These are phyloP conservation scores for Haberlea rhodopensis DNA, from an alignment of 257 asterid species.

Conservation along the genomic window DNA sequence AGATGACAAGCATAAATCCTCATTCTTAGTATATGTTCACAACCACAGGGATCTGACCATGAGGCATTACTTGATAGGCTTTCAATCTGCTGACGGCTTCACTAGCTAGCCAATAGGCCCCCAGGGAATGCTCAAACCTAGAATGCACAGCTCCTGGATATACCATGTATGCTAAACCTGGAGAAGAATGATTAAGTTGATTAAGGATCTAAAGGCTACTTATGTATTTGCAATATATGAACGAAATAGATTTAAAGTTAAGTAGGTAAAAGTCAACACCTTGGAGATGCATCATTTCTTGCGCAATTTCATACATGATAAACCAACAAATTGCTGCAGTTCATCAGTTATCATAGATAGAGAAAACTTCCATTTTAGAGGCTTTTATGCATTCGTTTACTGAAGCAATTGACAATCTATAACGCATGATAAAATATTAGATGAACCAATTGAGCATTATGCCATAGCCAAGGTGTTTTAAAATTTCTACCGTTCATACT, in stretches of 20 bases:
- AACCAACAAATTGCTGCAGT: conserved; percentile 3
- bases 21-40: conserved; percentile 23
- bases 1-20: conserved; percentile 28
- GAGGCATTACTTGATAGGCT: conserved; percentile 56
- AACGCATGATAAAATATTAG: conserved; percentile 4
- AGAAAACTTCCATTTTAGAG: conserved; percentile 7
- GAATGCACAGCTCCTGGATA: conserved; percentile 97
- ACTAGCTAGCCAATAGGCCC: conserved; percentile 85
- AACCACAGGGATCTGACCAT: conserved; percentile 19
- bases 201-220: conserved; percentile 22
- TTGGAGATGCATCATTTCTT: conserved; percentile 14
- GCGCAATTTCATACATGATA: conserved; percentile 15
- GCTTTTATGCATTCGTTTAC: background rate
- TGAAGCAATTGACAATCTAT: conserved; percentile 10
- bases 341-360: conserved; percentile 2
- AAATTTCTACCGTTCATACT: background rate
- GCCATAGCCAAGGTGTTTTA: background rate
- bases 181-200: conserved; percentile 16
- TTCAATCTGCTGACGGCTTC: conserved; percentile 67
- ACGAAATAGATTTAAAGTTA: too few relatives aligned
- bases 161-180: conserved; percentile 72
- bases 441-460: background rate
- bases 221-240: too few relatives aligned
- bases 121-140: conserved; percentile 92
- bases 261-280: conserved; percentile 4